Conservation (phyloP, 805 yeast species). For the Starmera quercuum region DNA sequence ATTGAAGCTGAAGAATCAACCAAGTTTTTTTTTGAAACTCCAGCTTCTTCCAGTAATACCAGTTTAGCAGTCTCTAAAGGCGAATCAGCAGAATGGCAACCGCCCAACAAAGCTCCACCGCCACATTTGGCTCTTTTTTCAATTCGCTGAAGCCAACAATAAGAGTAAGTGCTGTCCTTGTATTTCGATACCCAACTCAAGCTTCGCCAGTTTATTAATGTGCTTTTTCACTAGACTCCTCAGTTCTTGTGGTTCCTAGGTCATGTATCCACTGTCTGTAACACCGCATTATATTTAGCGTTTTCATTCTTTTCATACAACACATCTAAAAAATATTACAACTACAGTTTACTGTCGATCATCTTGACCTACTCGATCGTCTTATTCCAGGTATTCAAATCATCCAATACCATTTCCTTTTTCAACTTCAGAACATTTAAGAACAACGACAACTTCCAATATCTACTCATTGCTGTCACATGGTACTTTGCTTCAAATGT, state of each 20-base stretch:
- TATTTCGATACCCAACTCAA: neutral
- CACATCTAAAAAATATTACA: slow-evolving; percentile 28
- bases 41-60: no score
- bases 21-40: no score
- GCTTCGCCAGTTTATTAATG: neutral
- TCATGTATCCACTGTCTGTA: slow-evolving; percentile 42
- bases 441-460: slow-evolving; percentile 54
- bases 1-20: no score
- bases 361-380: slow-evolving; percentile 58
- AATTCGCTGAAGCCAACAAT: slow-evolving; percentile 12
- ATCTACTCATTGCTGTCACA: slow-evolving; percentile 37
- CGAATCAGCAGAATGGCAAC: no score
- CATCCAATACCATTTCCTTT: slow-evolving; percentile 23
- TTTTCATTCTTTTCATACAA: slow-evolving; percentile 33
- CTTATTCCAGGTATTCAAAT: slow-evolving; percentile 48
- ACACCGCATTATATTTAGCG: slow-evolving; percentile 30
- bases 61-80: no score
- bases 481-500: slow-evolving; percentile 35
- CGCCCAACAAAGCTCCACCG: slow-evolving; percentile 1
- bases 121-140: slow-evolving; percentile 9
- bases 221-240: slow-evolving; percentile 30
- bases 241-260: slow-evolving; percentile 70
- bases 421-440: slow-evolving; percentile 26
- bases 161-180: slow-evolving; percentile 4
- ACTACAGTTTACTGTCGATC: slow-evolving; percentile 39